phyloP scores from a whole-genome alignment of 2,329 filamentous ascomycete genomes.

The Hypoxylon sp. region DNA sequence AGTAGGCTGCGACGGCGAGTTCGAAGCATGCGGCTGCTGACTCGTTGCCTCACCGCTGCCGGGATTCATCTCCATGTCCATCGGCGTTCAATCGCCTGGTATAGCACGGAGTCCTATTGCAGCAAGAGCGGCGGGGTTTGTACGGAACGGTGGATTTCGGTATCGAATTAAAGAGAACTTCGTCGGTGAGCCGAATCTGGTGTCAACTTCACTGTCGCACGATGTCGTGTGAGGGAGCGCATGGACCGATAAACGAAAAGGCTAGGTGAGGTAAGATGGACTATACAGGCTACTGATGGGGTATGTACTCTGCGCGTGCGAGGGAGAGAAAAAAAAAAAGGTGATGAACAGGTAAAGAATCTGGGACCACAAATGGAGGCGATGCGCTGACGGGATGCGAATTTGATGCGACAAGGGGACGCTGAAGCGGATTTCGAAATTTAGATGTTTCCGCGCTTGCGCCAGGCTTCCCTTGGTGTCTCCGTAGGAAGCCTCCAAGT shows the following conservation, averaged over 20 bases:
- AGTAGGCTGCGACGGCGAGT: conserved; percentile 43
- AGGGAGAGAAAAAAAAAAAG: conserved; percentile 9
- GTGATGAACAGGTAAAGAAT: conserved; percentile 21
- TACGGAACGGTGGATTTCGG: conserved; percentile 11
- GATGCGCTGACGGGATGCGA: conserved; percentile 41
- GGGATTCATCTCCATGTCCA: conserved; percentile 39
- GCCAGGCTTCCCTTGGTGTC: conserved; percentile 7
- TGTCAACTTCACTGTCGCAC: conserved; percentile 24
- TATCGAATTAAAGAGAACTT: conserved; percentile 15
- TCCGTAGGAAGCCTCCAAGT: conserved; percentile 13
- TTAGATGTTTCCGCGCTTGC: conserved; percentile 20
- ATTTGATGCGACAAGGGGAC: conserved; percentile 41
- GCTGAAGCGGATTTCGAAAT: conserved; percentile 33
- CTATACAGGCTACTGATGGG: background rate
- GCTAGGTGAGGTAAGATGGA: conserved; percentile 11
- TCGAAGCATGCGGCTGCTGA: conserved; percentile 33
- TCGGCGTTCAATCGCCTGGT: conserved; percentile 14
- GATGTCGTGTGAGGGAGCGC: conserved; percentile 17
- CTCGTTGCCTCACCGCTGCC: conserved; percentile 32
- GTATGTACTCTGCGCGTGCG: conserved; percentile 11
- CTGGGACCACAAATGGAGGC: conserved; percentile 39
- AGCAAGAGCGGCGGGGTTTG: conserved; percentile 11
- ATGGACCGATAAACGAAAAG: conserved; percentile 5
- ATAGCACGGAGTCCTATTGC: conserved; percentile 5
- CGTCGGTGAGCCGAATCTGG: conserved; percentile 25